phyloP scores from a whole-genome alignment of 1,284 basidiomycete species.

The Pascua guehoae region DNA sequence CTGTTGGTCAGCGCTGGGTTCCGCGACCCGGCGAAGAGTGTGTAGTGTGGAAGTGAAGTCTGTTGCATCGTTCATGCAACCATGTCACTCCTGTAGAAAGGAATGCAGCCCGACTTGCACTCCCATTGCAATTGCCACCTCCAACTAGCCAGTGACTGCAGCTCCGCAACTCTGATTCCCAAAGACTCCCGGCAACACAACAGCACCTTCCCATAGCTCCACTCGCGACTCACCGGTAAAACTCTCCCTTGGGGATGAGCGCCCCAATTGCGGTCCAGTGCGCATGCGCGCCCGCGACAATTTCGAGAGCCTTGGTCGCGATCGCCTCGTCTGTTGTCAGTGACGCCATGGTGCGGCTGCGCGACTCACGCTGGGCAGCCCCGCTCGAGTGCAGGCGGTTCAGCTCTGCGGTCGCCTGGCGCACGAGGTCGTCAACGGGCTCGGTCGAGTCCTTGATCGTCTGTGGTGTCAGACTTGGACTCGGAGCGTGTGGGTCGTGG shows the following conservation, averaged over 20 bases:
- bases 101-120: too few species aligned
- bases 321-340: constrained; percentile 35
- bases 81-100: too few species aligned
- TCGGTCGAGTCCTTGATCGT: constrained; percentile 44
- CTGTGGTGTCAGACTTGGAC: constrained; percentile 16
- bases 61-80: too few species aligned
- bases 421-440: constrained; percentile 41
- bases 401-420: constrained; percentile 40
- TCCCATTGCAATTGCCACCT: too few species aligned
- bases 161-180: too few species aligned
- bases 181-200: too few species aligned
- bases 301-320: constrained; percentile 34
- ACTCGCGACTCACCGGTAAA: constrained; percentile 34
- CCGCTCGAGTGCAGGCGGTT: constrained; percentile 44
- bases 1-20: constrained; percentile 18
- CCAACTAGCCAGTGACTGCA: too few species aligned
- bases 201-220: background rate
- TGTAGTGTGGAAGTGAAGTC: too few species aligned
- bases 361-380: constrained; percentile 35
- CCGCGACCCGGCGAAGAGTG: too few species aligned
- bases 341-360: background rate
- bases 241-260: constrained; percentile 46
- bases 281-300: constrained; percentile 26
- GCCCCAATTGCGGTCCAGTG: constrained; percentile 38
- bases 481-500: background rate